Base-by-base conservation (phyloP, 768 basidiomycete genomes). In the Inosperma sp. region DNA sequence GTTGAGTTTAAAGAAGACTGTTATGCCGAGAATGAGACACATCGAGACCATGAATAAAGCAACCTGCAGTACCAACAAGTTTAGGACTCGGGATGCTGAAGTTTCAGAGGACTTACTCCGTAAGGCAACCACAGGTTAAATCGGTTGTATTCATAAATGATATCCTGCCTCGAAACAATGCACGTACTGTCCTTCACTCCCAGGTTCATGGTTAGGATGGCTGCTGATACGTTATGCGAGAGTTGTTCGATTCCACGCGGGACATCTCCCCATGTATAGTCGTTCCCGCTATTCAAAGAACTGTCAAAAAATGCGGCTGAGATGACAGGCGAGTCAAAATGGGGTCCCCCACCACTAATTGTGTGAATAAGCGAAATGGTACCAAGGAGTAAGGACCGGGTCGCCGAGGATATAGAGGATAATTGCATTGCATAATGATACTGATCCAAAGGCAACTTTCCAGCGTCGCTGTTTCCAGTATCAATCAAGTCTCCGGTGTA, bases 71-170 rank as follows among this genome's bases (percentile, higher is more conserved):
- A 29, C 26, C 5, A 45, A 26, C 42, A 16, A 17, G 26, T 22
- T 40, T 2, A 40, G 21, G n/a, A 2, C 25, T 43, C 25, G 9
- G 16, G 14, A 25, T 10, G 26, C 9, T 43, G n/a, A 44, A 14
- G 17, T 10, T 16, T 41, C 1, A 2, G 30, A 9, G 6, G 3
- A 45, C 44, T 45, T 31, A 45, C 44, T 33, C 44, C 44, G 19
- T 45, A 45, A n/a, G 44, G 44, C 14, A 45, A 14, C 44, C 44
- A 45, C 30, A 45, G 7, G 5, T 45, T 45, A 19, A 45, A 6
- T 21, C 8, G 44, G 44, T 45, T 31, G 23, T 45, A 45, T 31
- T 17, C 44, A 5, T 45, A 45, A 0, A 45, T 22, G 19, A 45
- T 45, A 4, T 33, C 29, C 17, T 30, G 27, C 7, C 16, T 22